Base-by-base conservation (phyloP, 805 yeast species). In the Cyberlindnera mrakii region DNA sequence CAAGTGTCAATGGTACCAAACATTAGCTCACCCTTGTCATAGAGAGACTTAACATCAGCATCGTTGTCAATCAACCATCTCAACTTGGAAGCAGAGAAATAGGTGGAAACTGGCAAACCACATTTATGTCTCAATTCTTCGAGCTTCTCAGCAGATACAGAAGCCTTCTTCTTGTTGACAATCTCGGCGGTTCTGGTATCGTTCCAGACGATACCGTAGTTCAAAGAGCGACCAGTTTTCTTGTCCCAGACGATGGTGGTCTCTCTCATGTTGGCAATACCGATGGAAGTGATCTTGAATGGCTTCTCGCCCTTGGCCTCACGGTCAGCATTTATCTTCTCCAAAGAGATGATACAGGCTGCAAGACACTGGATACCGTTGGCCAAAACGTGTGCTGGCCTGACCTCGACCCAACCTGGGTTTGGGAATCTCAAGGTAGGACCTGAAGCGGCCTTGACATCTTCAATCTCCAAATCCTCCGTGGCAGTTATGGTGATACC, bases 1-100 rank as follows among this genome's bases (percentile, higher is more conserved):
- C 98, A 90, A 16, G 96, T 80, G 64, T 90, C 98, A 36, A 91
- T 83, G 23, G 97, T 90, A 45, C 96, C 96, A 60, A 89, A 89
- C 84, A 87, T 83, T 57, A 89, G 70, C 59, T 84, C 83, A 39
- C 89, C 91, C 35, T 70, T 67, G 43, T 84, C 86, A 60, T 88
- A 87, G 40, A 82, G 80, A 33, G 75, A 75, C 49, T 75, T 67
- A 33, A 85, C 85, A 13, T 63, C 71, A 35, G 78, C 78, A 53
- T 80, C 83, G 62, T 90, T 86, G 58, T 89, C 91, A 45, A 89
- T 70, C 47, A 90, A 68, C 98, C 98, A 90, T 53, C 84, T 77
- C 57, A 89, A 75, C 65, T 90, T 90, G 30, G 93, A 80, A 32
- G 95, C 95, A 4, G 96, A 85, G 60, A 91, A 91, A 62, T 90